A percentile compares a stretch with the other conserved stretches of the same genome.
Conservation (phyloP, 805 yeast genomes). For the Saturnispora halmiae region DNA sequence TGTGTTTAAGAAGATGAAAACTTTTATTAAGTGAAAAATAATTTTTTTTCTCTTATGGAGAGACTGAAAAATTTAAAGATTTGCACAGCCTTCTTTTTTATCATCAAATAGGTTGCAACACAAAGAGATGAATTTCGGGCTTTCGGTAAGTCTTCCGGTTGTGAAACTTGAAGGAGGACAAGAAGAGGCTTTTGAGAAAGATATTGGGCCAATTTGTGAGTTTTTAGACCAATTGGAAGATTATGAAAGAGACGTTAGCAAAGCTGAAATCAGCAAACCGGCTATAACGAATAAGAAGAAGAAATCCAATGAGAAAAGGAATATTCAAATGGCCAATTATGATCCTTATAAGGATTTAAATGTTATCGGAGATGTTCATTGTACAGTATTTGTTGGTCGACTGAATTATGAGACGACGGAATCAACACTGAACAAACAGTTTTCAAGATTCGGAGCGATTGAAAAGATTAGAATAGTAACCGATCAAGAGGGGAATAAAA, state of each 20-base stretch:
- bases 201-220: not conserved
- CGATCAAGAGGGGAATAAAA: conserved; percentile 36
- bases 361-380: conserved; percentile 60
- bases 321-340: conserved; percentile 33
- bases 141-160: not conserved
- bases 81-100: conserved; percentile 3
- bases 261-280: too few species aligned
- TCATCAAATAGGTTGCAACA: too few species aligned
- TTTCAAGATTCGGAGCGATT: conserved; percentile 60
- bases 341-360: conserved; percentile 50
- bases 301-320: not conserved
- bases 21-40: not conserved
- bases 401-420: conserved; percentile 58
- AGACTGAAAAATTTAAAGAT: conserved; percentile 4
- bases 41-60: too few species aligned
- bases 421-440: conserved; percentile 53
- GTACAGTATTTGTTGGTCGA: conserved; percentile 71
- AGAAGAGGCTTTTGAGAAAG: not conserved
- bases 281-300: not conserved
- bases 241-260: not conserved
- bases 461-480: conserved; percentile 52
- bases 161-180: not conserved
- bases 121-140: not conserved
- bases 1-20: not conserved
- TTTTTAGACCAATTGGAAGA: not conserved